Percentiles rank a stretch among this genome's conserved stretches.
These are phyloP conservation scores for Hondaea fermentalgiana DNA, from an alignment of 108 stramenopile genomes.

Conservation along the genomic window DNA sequence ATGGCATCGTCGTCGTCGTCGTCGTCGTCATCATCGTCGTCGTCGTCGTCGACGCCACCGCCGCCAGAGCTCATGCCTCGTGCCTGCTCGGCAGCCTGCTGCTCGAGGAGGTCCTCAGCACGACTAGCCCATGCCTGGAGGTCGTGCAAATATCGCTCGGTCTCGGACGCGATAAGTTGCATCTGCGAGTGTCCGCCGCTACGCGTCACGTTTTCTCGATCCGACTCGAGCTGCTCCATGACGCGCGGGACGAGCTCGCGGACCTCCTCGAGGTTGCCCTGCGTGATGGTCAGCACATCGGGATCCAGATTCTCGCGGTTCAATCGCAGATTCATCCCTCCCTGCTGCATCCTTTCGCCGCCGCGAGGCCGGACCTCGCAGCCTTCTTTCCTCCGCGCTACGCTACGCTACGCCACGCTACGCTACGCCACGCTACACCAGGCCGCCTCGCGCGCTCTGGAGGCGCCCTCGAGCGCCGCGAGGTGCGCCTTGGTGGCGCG, in stretches of 20 bases:
- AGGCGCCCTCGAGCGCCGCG: no score
- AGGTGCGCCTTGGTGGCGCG: no score
- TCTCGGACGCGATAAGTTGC: background rate
- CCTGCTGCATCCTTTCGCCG: background rate
- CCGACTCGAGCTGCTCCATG: background rate
- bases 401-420: no score
- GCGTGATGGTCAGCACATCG: background rate
- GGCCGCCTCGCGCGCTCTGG: no score
- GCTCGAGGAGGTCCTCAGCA: background rate
- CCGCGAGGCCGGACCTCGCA: no score
- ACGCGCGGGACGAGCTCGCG: background rate
- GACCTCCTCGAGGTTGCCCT: conserved; percentile 3
- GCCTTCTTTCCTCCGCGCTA: no score
- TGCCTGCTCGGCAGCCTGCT: background rate
- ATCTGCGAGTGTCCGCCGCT: background rate
- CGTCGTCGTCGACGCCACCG: background rate
- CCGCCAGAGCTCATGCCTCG: background rate
- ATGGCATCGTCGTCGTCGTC: background rate
- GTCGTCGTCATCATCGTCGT: conserved; percentile 1
- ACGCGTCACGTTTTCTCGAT: background rate
- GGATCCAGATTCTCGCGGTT: background rate
- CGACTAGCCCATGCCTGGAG: background rate
- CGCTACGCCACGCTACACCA: no score
- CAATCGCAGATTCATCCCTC: background rate
- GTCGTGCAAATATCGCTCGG: background rate